Conservation (phyloP, 1,284 basidiomycete species). For the Irpex sp. region DNA sequence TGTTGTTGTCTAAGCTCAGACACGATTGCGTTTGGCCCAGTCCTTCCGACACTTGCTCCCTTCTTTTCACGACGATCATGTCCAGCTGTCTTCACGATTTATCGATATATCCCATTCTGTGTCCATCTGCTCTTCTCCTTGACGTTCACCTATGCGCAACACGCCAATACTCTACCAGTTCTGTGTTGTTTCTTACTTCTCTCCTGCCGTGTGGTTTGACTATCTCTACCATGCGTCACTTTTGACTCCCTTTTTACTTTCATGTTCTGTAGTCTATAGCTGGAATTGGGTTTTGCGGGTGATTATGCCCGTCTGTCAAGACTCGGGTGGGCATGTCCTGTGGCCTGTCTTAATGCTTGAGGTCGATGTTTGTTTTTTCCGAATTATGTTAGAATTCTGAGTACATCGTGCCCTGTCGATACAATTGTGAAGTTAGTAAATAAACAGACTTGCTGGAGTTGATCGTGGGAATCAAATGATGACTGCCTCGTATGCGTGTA, state of each 20-base stretch:
- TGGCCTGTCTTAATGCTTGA: background rate
- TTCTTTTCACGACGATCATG: slow-evolving; percentile 14
- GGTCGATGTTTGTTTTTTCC: too few species aligned
- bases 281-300: slow-evolving; percentile 19
- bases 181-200: slow-evolving; percentile 7
- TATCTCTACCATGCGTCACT: slow-evolving; percentile 7
- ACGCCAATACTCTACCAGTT: slow-evolving; percentile 20
- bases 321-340: background rate
- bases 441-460: too few species aligned
- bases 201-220: background rate
- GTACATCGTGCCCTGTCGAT: too few species aligned
- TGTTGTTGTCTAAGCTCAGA: slow-evolving; percentile 68
- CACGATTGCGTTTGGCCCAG: slow-evolving; percentile 7
- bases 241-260: slow-evolving; percentile 9
- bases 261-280: slow-evolving; percentile 18
- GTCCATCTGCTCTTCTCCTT: slow-evolving; percentile 24
- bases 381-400: too few species aligned
- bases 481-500: background rate
- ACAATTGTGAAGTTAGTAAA: too few species aligned
- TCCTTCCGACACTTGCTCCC: slow-evolving; percentile 10
- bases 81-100: slow-evolving; percentile 22
- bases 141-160: slow-evolving; percentile 18
- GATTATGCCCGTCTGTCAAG: slow-evolving; percentile 10
- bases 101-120: slow-evolving; percentile 26
- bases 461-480: background rate